Conservation (phyloP, 2,329 filamentous ascomycete species). For the Huntiella decipiens region DNA sequence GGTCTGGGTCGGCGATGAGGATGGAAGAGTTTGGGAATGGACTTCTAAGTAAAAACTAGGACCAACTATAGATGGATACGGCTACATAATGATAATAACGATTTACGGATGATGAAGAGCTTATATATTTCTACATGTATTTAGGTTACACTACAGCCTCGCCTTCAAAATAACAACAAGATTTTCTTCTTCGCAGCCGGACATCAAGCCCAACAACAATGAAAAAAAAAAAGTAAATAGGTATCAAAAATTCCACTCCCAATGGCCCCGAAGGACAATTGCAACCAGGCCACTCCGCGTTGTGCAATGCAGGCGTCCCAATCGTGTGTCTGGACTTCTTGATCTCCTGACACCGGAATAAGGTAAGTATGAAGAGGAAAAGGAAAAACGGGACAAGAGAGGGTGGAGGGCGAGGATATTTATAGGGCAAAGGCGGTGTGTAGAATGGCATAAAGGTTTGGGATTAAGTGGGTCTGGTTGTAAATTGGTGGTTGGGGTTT, state of each 20-base stretch:
- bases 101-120: neutral
- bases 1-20: conserved; percentile 88
- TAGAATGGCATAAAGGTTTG: neutral
- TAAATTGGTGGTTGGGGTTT: neutral
- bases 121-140: neutral
- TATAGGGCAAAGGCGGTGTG: conserved; percentile 16
- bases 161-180: neutral
- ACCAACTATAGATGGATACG: neutral
- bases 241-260: conserved; percentile 30
- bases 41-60: conserved; percentile 22
- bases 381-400: conserved; percentile 15
- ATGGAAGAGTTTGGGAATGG: conserved; percentile 47
- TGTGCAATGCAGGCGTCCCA: conserved; percentile 34
- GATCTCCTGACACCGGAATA: conserved; percentile 25
- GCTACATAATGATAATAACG: neutral
- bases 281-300: conserved; percentile 28
- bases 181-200: conserved; percentile 25
- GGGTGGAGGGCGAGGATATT: conserved; percentile 12
- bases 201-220: conserved; percentile 22
- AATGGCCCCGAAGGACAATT: conserved; percentile 34
- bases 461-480: no score
- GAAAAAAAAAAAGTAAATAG: conserved; percentile 21
- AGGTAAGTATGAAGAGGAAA: conserved; percentile 34
- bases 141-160: neutral
- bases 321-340: conserved; percentile 24